Evolutionary conservation across 78 protist species (phyloP).

Genomic region (Cyanophora paradoxa): DNA sequence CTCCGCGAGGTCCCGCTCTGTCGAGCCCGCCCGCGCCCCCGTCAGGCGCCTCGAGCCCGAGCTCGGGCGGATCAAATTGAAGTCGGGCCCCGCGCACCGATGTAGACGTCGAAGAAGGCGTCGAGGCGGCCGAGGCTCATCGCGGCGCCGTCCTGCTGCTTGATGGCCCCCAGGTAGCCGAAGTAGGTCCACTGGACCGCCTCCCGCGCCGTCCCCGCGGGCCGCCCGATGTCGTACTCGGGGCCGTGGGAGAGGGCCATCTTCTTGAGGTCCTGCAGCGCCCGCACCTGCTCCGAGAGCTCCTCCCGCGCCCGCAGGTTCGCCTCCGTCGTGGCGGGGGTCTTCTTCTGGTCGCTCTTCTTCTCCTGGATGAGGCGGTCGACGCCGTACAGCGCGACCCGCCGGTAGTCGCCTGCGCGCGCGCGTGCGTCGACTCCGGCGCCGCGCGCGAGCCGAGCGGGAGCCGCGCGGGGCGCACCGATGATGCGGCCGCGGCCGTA

Average conservation of each 20-base stretch:
- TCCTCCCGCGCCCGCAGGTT: constrained; percentile 3
- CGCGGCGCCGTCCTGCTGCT: constrained; percentile 41
- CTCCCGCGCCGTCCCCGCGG: constrained; percentile 18
- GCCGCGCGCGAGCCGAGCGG: too few relatives aligned
- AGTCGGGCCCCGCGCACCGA: too few relatives aligned
- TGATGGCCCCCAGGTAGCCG: constrained; percentile 34
- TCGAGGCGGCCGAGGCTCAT: constrained; percentile 32
- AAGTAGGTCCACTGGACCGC: constrained; percentile 35
- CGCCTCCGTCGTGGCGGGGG: not conserved
- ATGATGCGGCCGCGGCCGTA: constrained; percentile 36
- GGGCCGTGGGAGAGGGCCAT: constrained; percentile 16
- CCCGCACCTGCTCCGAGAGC: constrained; percentile 19
- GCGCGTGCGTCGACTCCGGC: too few relatives aligned
- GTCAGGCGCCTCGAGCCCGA: too few relatives aligned
- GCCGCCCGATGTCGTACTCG: constrained; percentile 16
- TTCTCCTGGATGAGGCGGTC: constrained; percentile 20
- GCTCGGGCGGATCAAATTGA: too few relatives aligned
- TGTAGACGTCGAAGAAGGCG: constrained; percentile 24
- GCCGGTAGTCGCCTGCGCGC: constrained; percentile 31
- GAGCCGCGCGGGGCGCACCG: too few relatives aligned
- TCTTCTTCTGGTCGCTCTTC: constrained; percentile 7
- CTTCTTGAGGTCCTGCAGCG: constrained; percentile 1
- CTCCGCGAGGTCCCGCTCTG: constrained; percentile 23
- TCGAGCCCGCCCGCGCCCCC: too few relatives aligned
- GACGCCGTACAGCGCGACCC: constrained; percentile 30